Base-by-base conservation (phyloP, 352 stramenopile genomes). In the Phytophthora pluvialis region DNA sequence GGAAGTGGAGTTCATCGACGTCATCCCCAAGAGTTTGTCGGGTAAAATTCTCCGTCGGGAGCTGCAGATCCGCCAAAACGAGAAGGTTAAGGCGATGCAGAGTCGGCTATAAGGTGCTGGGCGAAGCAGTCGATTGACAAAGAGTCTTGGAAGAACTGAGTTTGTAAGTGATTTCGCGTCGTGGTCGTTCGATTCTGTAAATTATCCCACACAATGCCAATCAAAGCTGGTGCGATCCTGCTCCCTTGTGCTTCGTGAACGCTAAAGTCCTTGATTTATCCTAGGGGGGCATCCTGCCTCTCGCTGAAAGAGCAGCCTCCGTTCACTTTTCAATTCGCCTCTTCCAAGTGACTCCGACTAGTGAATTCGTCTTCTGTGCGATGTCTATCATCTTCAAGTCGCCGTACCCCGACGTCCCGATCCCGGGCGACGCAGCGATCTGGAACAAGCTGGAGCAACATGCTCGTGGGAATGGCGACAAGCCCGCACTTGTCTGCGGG, bases 11-110 rank as follows among this genome's bases (percentile, higher is more conserved):
- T 98, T 98, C 71, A 78, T 90, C 11, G 84, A 97, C 49, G 70
- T 62, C 21, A 97, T 98, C 51, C 95, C 95, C 5, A 98, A 98
- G 70, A 97, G 76, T 50, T 66, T 89, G 4, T 91, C 82, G 36
- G 95, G 95, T 29, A 98, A 98, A 82, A 97, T 98, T 50, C 73
- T 98, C 11, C 80, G 95, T 40, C 76, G 94, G 10, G 67, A 95
- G 40, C 67, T 98, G 21, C 78, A 89, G 40, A 64, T 64, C 29
- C 58, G 55, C 31, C 71, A 78, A 43, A 68, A 79, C n/a, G 67
- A 69, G 16, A 76, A 68, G 45, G 54, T 77, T 29, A 73, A 73
- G 53, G 16, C 35, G n/a, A 49, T 21, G 16, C 59, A 61, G 21
- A 73, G 65, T 73, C 65, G 65, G 46, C 48, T 73, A 28, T 73